Percentiles rank a stretch among this genome's conserved stretches.
phyloP scores from a whole-genome alignment of 1,284 basidiomycete genomes.

The Vanrija sp. region DNA sequence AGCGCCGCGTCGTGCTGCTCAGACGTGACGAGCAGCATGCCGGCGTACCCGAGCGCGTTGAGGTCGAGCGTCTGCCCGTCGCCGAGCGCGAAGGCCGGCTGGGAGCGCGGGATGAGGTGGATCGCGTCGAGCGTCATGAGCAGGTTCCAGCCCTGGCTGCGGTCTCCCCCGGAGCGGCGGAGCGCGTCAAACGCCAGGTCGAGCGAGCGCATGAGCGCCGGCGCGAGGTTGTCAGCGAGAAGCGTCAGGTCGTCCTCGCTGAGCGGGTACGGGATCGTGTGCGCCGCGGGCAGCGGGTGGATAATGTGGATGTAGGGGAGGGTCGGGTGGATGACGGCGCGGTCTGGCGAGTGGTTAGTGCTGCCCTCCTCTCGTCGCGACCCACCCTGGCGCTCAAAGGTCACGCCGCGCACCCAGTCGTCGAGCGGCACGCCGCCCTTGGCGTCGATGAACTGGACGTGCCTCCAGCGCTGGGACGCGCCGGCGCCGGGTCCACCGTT shows the following conservation, averaged over 20 bases:
- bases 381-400: slow-evolving; percentile 60
- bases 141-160: slow-evolving; percentile 62
- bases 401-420: slow-evolving; percentile 57
- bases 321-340: slow-evolving; percentile 62
- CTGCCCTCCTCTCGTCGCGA: not conserved
- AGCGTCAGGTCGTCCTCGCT: slow-evolving; percentile 44
- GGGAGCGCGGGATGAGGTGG: slow-evolving; percentile 69
- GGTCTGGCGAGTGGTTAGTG: slow-evolving; percentile 54
- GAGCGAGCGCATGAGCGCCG: slow-evolving; percentile 66
- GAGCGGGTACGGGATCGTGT: slow-evolving; percentile 51
- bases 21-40: slow-evolving; percentile 74
- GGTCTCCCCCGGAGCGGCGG: slow-evolving; percentile 31
- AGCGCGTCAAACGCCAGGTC: slow-evolving; percentile 70
- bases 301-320: slow-evolving; percentile 78
- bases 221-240: slow-evolving; percentile 59
- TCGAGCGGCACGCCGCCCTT: slow-evolving; percentile 65
- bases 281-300: slow-evolving; percentile 51
- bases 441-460: slow-evolving; percentile 73
- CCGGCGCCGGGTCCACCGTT: slow-evolving; percentile 79
- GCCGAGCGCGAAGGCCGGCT: slow-evolving; percentile 34
- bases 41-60: slow-evolving; percentile 81
- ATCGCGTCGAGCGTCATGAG: slow-evolving; percentile 65
- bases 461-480: slow-evolving; percentile 82
- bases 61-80: slow-evolving; percentile 55
- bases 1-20: slow-evolving; percentile 65